These are phyloP conservation scores for Daldinia bambusicola DNA, from an alignment of 495 filamentous ascomycete genomes.

Conservation along the genomic window DNA sequence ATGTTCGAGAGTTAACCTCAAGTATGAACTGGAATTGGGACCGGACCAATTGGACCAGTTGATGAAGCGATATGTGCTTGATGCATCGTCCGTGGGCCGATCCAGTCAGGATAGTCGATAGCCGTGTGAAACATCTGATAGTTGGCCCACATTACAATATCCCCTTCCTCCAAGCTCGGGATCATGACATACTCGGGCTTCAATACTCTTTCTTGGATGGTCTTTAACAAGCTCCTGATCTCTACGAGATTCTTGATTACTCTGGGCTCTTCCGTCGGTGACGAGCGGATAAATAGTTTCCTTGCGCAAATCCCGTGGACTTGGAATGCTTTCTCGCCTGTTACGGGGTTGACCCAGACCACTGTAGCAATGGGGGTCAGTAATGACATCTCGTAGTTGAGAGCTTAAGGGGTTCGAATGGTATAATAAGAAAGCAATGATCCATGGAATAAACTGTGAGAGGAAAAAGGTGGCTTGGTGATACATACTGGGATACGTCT, in stretches of 20 bases:
- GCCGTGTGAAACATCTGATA: conserved; percentile 51
- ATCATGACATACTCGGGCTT: conserved; percentile 46
- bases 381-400: too few species aligned
- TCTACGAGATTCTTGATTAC: conserved; percentile 49
- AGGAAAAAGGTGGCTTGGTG: not conserved
- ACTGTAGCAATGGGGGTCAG: conserved; percentile 8
- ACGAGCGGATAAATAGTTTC: conserved; percentile 51
- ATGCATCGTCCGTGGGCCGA: conserved; percentile 52
- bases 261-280: conserved; percentile 44
- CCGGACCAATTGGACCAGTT: conserved; percentile 27
- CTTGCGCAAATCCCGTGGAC: conserved; percentile 54
- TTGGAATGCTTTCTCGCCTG: conserved; percentile 53
- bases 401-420: too few species aligned
- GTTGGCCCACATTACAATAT: conserved; percentile 52
- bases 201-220: conserved; percentile 41
- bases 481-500: conserved; percentile 48
- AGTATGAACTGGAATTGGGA: conserved; percentile 14
- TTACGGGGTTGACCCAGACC: conserved; percentile 56
- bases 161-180: conserved; percentile 46
- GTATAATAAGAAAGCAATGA: too few species aligned
- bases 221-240: conserved; percentile 43
- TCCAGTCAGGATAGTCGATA: conserved; percentile 49
- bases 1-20: not conserved
- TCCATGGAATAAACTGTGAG: too few species aligned
- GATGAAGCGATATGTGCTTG: conserved; percentile 51